Evolutionary conservation across 202 grass and related monocot genomes (phyloP).

Genomic region (Zizania palustris): DNA sequence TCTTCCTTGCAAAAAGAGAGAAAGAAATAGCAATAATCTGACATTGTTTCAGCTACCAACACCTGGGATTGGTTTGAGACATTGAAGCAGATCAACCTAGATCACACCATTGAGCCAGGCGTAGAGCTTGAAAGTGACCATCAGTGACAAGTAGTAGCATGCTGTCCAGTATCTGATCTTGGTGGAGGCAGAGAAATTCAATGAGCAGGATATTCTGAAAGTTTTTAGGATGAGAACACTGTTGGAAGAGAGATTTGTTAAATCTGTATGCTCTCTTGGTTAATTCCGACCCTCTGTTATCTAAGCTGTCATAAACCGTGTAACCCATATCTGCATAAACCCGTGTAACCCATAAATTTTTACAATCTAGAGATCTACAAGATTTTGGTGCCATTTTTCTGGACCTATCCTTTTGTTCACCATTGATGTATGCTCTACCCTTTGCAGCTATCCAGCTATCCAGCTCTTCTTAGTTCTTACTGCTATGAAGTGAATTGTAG

Average conservation of each 20-base stretch:
- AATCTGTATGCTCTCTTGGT: constrained; percentile 3
- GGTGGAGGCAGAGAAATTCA: neutral
- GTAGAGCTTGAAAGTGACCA: constrained; percentile 90
- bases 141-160: constrained; percentile 59
- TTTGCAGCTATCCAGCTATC: too few species aligned
- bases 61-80: constrained; percentile 92
- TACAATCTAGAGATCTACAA: neutral
- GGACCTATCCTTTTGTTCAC: neutral
- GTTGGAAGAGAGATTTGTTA: constrained; percentile 29
- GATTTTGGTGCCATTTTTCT: neutral
- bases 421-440: too few species aligned
- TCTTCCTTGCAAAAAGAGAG: too few species aligned
- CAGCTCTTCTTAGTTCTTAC: too few species aligned
- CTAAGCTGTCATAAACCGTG: neutral
- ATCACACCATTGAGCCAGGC: constrained; percentile 86
- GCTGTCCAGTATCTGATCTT: neutral
- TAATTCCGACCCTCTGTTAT: neutral
- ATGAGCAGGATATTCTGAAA: constrained; percentile 22
- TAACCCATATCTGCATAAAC: neutral
- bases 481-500: too few species aligned
- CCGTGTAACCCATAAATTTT: neutral
- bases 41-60: constrained; percentile 65
- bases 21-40: too few species aligned
- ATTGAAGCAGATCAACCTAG: constrained; percentile 94
- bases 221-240: constrained; percentile 8